Conservation (phyloP, 371 early-diverging fungal genomes). For the Catenaria anguillulae region DNA sequence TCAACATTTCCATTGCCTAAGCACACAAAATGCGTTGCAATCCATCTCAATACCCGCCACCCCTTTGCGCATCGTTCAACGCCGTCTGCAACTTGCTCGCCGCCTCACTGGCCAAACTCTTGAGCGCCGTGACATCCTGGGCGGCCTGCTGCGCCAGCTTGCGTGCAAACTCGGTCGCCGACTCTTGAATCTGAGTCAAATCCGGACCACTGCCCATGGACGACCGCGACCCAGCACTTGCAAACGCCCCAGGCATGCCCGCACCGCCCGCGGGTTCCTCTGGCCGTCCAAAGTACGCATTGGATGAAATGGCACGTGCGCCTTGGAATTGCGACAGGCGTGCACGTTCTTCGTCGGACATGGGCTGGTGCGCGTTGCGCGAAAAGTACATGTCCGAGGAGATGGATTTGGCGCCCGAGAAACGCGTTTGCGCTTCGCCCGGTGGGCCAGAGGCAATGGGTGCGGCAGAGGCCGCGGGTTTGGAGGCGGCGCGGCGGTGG, state of each 20-base stretch:
- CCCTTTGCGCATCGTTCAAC: background rate
- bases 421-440: conserved; percentile 38
- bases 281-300: conserved; percentile 65
- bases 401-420: conserved; percentile 62
- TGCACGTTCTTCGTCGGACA: conserved; percentile 41
- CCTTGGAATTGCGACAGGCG: conserved; percentile 56
- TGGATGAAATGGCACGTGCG: conserved; percentile 57
- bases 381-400: conserved; percentile 83
- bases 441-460: background rate
- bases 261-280: conserved; percentile 19
- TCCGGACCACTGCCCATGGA: background rate
- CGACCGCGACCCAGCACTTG: background rate
- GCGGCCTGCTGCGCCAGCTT: conserved; percentile 55
- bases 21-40: too few species aligned
- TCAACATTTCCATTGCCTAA: too few species aligned
- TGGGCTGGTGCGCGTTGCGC: conserved; percentile 46
- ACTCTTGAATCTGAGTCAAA: background rate
- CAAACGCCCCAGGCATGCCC: background rate
- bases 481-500: background rate
- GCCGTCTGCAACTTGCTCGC: background rate
- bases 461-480: background rate
- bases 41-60: too few species aligned
- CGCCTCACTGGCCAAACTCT: conserved; percentile 18
- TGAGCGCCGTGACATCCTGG: conserved; percentile 53
- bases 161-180: conserved; percentile 47